phyloP scores from a whole-genome alignment of 2,329 filamentous ascomycete genomes.

The Huntiella omanensis region DNA sequence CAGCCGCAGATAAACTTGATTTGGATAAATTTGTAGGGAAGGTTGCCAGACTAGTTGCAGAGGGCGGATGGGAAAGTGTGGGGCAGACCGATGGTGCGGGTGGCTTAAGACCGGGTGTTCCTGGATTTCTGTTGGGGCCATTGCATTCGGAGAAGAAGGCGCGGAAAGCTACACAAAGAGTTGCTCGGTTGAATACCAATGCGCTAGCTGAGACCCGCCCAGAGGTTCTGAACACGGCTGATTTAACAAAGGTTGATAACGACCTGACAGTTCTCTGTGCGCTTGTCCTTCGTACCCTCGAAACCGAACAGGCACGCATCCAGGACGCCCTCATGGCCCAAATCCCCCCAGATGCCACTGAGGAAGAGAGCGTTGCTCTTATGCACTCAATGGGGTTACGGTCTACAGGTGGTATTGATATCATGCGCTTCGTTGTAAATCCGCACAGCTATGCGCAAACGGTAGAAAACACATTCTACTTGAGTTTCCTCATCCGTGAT shows the following conservation, averaged over 20 bases:
- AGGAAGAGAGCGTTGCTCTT: conserved; percentile 28
- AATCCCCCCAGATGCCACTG: conserved; percentile 24
- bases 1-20: conserved; percentile 57
- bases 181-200: conserved; percentile 49
- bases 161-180: conserved; percentile 51
- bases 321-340: conserved; percentile 27
- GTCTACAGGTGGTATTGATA: conserved; percentile 49
- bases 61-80: conserved; percentile 62
- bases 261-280: conserved; percentile 63
- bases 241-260: conserved; percentile 59
- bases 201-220: conserved; percentile 55
- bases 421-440: conserved; percentile 81
- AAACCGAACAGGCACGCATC: conserved; percentile 25
- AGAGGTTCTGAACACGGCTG: conserved; percentile 54
- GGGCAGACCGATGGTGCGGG: conserved; percentile 59
- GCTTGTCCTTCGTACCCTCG: conserved; percentile 49
- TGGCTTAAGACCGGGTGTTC: conserved; percentile 48
- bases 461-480: conserved; percentile 91
- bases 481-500: conserved; percentile 84
- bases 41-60: conserved; percentile 71
- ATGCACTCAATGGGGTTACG: conserved; percentile 49
- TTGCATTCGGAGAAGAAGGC: conserved; percentile 74
- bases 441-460: conserved; percentile 83
- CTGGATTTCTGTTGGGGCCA: conserved; percentile 74
- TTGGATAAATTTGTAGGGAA: conserved; percentile 84